Base-by-base conservation (phyloP, 306 rosid species). In the Mimosa bimucronata region DNA sequence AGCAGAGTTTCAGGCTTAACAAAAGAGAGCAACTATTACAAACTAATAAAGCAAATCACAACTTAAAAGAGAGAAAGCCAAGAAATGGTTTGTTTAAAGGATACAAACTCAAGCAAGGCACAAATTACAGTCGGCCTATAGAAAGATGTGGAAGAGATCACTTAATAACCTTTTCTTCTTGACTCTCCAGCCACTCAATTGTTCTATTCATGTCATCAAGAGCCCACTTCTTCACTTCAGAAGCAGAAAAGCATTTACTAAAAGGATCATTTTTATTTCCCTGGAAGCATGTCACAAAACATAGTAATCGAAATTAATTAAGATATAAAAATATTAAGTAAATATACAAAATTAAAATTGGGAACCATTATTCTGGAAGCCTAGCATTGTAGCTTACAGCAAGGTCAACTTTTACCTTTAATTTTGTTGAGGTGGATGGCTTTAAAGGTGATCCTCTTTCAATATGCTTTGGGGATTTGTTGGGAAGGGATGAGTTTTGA, bases 141-240 rank as follows among this genome's bases (percentile, higher is more conserved):
- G 66, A 29, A 65, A 68, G 11, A 74, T 34, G 26, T n/a, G 45
- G 31, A 71, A 58, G 21, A 65, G 7, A 70, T 48, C 44, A 8
- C 57, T 60, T 55, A 73, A 76, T 66, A 75, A 95, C 98, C 97
- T 95, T 90, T 86, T 92, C 98, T 83, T 95, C 98, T 87, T 91
- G 98, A 86, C 88, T 88, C 88, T 95, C 96, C 83, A 95, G 86
- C 98, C 98, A 95, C 57, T 85, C 85, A 76, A 91, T 80, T 14
- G 97, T 95, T 73, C 77, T 90, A 65, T 84, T 84, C 82, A 93
- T 85, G 85, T 95, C 99, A 45, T 88, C 80, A 45, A 80, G 45
- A 45, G 94, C 96, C 98, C 99, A 95, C 80, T 81, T 88, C 90
- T 89, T 93, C 78, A 91, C 90, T 85, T 87, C 80, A 61, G 85